phyloP scores from a whole-genome alignment of 257 asterid genomes.

The Nicotiana undulata region DNA sequence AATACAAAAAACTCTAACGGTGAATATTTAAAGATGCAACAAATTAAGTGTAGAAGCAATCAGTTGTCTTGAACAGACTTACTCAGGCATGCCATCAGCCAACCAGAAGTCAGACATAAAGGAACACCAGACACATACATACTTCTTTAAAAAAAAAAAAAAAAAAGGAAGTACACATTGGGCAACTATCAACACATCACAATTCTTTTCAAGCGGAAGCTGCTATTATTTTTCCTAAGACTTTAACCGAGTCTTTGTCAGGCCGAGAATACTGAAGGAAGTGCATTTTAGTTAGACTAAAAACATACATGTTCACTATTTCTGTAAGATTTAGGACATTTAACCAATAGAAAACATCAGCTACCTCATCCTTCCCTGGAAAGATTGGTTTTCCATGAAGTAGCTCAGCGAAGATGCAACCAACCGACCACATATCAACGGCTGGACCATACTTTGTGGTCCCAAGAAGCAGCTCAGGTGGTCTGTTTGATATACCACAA shows the following conservation, averaged over 20 bases:
- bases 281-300: slow-evolving; percentile 3
- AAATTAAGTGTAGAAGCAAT: not conserved
- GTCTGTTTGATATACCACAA: slow-evolving; percentile 36
- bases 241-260: not conserved
- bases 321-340: slow-evolving; percentile 15
- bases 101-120: not conserved
- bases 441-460: slow-evolving; percentile 97
- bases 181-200: not conserved
- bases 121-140: not conserved
- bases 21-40: not conserved
- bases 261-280: not conserved
- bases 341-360: slow-evolving; percentile 24
- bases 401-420: slow-evolving; percentile 96
- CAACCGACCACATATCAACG: slow-evolving; percentile 99
- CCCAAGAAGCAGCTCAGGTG: slow-evolving; percentile 97
- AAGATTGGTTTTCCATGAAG: slow-evolving; percentile 83
- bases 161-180: not conserved
- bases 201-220: not conserved
- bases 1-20: not conserved
- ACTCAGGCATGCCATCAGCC: not conserved
- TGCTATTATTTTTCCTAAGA: not conserved
- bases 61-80: not conserved
- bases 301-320: slow-evolving; percentile 6
- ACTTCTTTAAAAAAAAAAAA: not conserved
- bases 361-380: slow-evolving; percentile 86